These are phyloP conservation scores for Trichosporon faecale DNA, from an alignment of 1,284 basidiomycete species.

Conservation along the genomic window DNA sequence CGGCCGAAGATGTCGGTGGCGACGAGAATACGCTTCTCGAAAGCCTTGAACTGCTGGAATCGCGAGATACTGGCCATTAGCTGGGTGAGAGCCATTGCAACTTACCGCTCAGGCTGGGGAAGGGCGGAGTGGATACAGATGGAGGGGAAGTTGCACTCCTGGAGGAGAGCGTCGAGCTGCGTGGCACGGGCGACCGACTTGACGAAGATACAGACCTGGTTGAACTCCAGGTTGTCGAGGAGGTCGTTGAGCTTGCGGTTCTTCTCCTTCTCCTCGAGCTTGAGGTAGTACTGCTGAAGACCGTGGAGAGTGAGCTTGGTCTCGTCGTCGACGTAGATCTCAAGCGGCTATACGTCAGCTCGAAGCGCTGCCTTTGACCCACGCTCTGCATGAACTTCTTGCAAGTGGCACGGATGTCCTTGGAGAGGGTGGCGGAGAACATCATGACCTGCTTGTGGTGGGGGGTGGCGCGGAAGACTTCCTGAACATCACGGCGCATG, in stretches of 20 bases:
- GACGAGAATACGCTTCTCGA: slow-evolving; percentile 98
- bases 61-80: slow-evolving; percentile 68
- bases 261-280: slow-evolving; percentile 90
- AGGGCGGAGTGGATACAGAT: slow-evolving; percentile 96
- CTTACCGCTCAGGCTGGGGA: slow-evolving; percentile 90
- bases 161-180: slow-evolving; percentile 90
- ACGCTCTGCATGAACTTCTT: slow-evolving; percentile 99
- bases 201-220: slow-evolving; percentile 99
- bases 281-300: slow-evolving; percentile 97
- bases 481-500: slow-evolving; percentile 99
- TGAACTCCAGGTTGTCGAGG: slow-evolving; percentile 95
- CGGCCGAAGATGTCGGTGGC: slow-evolving; percentile 97
- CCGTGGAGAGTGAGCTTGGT: slow-evolving; percentile 98
- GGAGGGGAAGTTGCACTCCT: slow-evolving; percentile 97
- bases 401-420: slow-evolving; percentile 95
- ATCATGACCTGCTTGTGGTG: slow-evolving; percentile 99
- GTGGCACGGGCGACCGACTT: slow-evolving; percentile 96
- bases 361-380: slow-evolving; percentile 38
- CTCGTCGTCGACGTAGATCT: slow-evolving; percentile 99
- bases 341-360: slow-evolving; percentile 69
- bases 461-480: slow-evolving; percentile 99
- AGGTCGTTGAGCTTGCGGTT: slow-evolving; percentile 98
- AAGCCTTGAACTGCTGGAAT: slow-evolving; percentile 99
- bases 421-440: slow-evolving; percentile 97
- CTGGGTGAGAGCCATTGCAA: slow-evolving; percentile 19